Base-by-base conservation (phyloP, 2,329 filamentous ascomycete species). In the Diaporthe citrichinensis region DNA sequence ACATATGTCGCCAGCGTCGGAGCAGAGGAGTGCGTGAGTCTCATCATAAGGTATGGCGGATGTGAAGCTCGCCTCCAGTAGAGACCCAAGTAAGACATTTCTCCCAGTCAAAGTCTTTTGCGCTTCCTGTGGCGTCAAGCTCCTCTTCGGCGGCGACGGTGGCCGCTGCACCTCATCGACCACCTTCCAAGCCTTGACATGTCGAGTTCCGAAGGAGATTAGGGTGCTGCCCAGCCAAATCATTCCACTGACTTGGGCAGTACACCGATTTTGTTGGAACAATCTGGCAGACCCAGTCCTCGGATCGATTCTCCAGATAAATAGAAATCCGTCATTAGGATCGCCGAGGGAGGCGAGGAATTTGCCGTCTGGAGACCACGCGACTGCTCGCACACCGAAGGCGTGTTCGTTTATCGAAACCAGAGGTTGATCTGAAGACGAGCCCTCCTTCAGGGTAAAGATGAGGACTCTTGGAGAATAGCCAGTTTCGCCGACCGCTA, bases 401-500 rank as follows among this genome's bases (percentile, higher is more conserved):
- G 92, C 93, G 84, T 99, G 97, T 81, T 99, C 97, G 73, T 92
- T 94, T 74, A 99, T 91, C 49, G 94, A 95, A 3, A 95, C 94
- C 9, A 98, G 88, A 3, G 97, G 97, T 1, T 90, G 90, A 80
- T 98, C 96, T 3, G 93, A 93, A 4, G 93, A 93, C 2, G 94
- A 94, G 49, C 90, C 90, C 80, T 98, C 95, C 79, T 94, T 91
- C 7, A 97, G 92, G 44, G 92, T 95, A 84, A 98, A 99, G 73
- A 99, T 93, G 74, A 98, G 88, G 31, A 99, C 95, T 72, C 97
- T 91, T 8, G 97, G 97, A 72, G 93, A 94, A 84, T 98, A 98
- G 31, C 97, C 97, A 4, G 96, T 98, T 90, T 99, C 97, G 80
- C 97, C 97, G 4, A 98, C 94, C 12, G 96, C 97, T 71, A 99